Base-by-base conservation (phyloP, 2,329 filamentous ascomycete genomes). In the Sporothrix brunneoviolacea region DNA sequence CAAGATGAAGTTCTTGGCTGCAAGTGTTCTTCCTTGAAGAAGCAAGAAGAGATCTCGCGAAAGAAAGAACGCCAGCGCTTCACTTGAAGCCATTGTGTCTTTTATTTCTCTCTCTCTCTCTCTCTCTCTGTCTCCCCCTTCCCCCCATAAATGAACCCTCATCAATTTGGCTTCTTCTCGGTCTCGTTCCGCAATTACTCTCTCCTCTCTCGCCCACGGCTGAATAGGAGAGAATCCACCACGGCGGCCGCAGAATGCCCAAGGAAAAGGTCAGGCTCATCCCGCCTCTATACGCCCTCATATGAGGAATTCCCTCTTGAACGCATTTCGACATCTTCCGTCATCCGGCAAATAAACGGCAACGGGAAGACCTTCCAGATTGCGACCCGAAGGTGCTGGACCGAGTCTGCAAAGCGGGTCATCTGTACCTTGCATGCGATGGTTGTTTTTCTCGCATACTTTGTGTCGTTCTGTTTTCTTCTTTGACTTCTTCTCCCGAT, bases 291-390 rank as follows among this genome's bases (percentile, higher is more conserved):
- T 47, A 47, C 38, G 35, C 35, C 38, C 16, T 18, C 15, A 45
- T 35, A 36, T 36, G 42, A 36, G 21, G n/a, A n/a, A n/a, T n/a
- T n/a, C n/a, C n/a, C n/a, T n/a, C n/a, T n/a, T n/a, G n/a, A n/a
- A n/a, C 8, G 36, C 37, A 41, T 41, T 24, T 30, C 43, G 33
- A 45, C 42, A 46, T 46, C 46, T 18, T 36, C 37, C 37, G 37
- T 35, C 46, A 35, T 42, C 37, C 37, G 46, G 46, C 30, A 48
- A 36, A 48, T 48, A 27, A 48, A 39, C 19, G 19, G 27, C 45
- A 33, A 15, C 46, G 37, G 46, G 18, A 48, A 35, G 18, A 36
- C n/a, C 37, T 48, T 41, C 37, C 46, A 48, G 19, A 41, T 48
- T 48, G 46, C 46, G 13, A 9, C 4, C 10, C 43, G 27, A 18